Evolutionary conservation across 257 asterid genomes (phyloP).

Genomic region (Salvia splendens): DNA sequence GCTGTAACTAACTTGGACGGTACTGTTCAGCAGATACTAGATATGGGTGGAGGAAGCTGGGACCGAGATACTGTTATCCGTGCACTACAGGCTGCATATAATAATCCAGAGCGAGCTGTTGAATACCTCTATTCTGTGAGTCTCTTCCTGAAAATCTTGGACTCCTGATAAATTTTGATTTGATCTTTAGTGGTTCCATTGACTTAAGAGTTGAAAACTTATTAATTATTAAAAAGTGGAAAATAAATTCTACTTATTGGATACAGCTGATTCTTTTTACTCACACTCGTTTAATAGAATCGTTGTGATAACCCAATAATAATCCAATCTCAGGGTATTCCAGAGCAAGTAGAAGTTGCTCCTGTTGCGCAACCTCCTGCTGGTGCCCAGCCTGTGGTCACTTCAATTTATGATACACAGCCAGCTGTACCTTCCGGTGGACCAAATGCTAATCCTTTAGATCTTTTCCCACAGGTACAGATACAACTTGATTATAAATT

Average conservation of each 20-base stretch:
- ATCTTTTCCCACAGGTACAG: constrained; percentile 86
- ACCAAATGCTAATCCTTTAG: constrained; percentile 84
- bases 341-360: constrained; percentile 68
- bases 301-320: constrained; percentile 15
- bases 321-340: constrained; percentile 65
- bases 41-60: constrained; percentile 96
- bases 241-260: not conserved
- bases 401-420: constrained; percentile 57
- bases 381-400: constrained; percentile 46
- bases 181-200: not conserved
- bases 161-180: not conserved
- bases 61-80: constrained; percentile 76
- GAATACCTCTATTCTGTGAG: constrained; percentile 86
- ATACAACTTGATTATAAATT: not conserved
- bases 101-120: constrained; percentile 89
- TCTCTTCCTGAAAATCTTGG: constrained; percentile 23
- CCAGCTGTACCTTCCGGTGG: constrained; percentile 57
- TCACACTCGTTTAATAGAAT: not conserved
- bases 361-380: constrained; percentile 50
- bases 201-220: not conserved
- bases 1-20: constrained; percentile 72
- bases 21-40: constrained; percentile 79
- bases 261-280: not conserved
- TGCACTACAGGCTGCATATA: constrained; percentile 81
- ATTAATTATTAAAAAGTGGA: not conserved